Evolutionary conservation across 169 alveolate genomes (phyloP).

Genomic region (Eimeria praecox): DNA sequence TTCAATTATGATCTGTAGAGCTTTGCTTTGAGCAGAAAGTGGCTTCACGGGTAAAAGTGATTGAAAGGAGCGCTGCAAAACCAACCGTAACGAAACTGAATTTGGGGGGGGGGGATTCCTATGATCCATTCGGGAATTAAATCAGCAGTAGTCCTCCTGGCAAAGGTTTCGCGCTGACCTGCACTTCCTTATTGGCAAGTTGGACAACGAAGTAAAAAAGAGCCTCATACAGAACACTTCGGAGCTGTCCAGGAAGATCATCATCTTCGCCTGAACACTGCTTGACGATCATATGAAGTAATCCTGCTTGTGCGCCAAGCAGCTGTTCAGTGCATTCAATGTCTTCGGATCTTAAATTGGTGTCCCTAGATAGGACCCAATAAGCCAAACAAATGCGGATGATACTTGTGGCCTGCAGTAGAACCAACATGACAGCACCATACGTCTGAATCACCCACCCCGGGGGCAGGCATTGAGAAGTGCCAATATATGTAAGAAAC

Average conservation of each 20-base stretch:
- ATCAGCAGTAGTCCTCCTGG: not conserved
- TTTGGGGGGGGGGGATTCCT: not conserved
- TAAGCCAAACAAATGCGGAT: slow-evolving; percentile 58
- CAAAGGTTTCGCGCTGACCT: not conserved
- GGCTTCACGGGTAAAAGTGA: not conserved
- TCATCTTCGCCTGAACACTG: slow-evolving; percentile 1
- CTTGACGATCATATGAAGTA: not conserved
- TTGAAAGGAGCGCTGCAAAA: slow-evolving; percentile 49
- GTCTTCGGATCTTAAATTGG: slow-evolving; percentile 44
- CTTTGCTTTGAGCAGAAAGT: slow-evolving; percentile 1
- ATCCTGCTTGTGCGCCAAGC: slow-evolving; percentile 37
- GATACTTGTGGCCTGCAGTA: slow-evolving; percentile 25
- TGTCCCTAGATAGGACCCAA: slow-evolving; percentile 43
- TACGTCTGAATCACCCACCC: not conserved
- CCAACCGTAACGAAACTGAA: not conserved
- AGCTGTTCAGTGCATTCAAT: not conserved
- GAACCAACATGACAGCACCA: not conserved
- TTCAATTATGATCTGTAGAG: slow-evolving; percentile 39
- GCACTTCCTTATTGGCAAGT: slow-evolving; percentile 29
- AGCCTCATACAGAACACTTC: slow-evolving; percentile 24
- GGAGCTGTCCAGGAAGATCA: not conserved
- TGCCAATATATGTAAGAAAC: not conserved
- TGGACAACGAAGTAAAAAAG: slow-evolving; percentile 30
- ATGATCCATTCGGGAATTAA: not conserved
- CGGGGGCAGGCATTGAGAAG: not conserved